These are phyloP conservation scores for Globisporangium nodosum DNA, from an alignment of 352 stramenopile genomes.

Conservation along the genomic window DNA sequence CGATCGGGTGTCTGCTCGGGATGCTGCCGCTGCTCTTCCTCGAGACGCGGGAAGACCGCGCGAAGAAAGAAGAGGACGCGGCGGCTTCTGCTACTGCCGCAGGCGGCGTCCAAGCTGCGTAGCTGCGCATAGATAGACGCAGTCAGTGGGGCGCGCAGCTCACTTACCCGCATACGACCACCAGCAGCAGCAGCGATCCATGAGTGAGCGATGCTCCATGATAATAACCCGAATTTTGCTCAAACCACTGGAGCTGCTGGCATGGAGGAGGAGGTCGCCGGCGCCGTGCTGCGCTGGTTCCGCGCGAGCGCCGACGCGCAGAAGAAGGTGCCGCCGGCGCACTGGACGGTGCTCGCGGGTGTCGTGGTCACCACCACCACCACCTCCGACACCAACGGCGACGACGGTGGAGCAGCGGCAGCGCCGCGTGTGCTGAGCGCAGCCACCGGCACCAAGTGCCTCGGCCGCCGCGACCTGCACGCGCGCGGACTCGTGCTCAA, in stretches of 20 bases:
- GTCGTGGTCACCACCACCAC: constrained; percentile 31
- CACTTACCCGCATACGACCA: not conserved
- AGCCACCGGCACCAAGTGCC: constrained; percentile 76
- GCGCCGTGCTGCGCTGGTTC: constrained; percentile 61
- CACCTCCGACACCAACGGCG: not conserved
- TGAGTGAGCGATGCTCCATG: no score
- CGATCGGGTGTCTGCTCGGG: constrained; percentile 68
- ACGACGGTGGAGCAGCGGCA: not conserved
- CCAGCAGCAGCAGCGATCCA: constrained; percentile 1
- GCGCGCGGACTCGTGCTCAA: constrained; percentile 79
- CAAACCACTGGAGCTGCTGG: constrained; percentile 4
- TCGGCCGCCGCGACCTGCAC: constrained; percentile 62
- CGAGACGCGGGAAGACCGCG: constrained; percentile 42
- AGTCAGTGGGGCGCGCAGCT: not conserved
- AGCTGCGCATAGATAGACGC: not conserved
- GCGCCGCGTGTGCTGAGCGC: constrained; percentile 41
- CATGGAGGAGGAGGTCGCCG: constrained; percentile 22
- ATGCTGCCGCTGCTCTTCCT: constrained; percentile 77
- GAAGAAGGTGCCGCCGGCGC: constrained; percentile 47
- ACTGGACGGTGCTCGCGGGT: constrained; percentile 65
- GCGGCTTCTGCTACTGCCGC: not conserved
- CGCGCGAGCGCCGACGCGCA: constrained; percentile 29
- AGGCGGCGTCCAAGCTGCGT: not conserved
- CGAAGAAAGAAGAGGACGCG: constrained; percentile 7
- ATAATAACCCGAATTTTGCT: no score